phyloP scores from a whole-genome alignment of 176 grass and related monocot genomes.

The Paspalum vaginatum region DNA sequence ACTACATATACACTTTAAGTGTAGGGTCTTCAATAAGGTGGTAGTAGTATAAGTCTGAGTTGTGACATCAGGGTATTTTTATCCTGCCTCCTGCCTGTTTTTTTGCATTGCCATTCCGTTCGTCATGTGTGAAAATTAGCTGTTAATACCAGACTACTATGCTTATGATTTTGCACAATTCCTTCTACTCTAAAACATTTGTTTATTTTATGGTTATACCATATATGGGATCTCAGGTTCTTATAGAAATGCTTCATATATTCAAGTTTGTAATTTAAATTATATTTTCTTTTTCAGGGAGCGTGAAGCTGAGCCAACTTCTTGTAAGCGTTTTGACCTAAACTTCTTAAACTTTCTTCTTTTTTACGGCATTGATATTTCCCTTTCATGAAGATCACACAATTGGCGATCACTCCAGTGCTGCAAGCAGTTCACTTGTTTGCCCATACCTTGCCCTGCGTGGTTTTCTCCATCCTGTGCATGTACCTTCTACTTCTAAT shows the following conservation, averaged over 20 bases:
- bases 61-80: constrained; percentile 10
- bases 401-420: constrained; percentile 63
- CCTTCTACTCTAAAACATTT: constrained; percentile 16
- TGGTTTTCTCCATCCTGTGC: constrained; percentile 69
- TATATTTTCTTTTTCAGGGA: constrained; percentile 54
- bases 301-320: constrained; percentile 55
- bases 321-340: constrained; percentile 60
- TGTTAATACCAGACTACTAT: constrained; percentile 6
- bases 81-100: neutral
- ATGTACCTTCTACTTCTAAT: constrained; percentile 62
- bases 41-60: neutral
- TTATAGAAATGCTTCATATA: constrained; percentile 21
- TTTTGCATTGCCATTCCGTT: constrained; percentile 11
- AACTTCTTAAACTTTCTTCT: constrained; percentile 17
- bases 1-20: neutral
- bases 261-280: constrained; percentile 36
- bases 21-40: neutral
- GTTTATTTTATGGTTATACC: constrained; percentile 22
- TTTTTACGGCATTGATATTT: constrained; percentile 40
- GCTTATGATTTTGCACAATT: no score
- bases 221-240: neutral
- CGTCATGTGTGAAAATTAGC: neutral
- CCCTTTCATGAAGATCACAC: constrained; percentile 60
- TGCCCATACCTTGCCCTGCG: constrained; percentile 72
- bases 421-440: constrained; percentile 68